Evolutionary conservation across 805 yeast species (phyloP).

Genomic region (Candida nitratophila): DNA sequence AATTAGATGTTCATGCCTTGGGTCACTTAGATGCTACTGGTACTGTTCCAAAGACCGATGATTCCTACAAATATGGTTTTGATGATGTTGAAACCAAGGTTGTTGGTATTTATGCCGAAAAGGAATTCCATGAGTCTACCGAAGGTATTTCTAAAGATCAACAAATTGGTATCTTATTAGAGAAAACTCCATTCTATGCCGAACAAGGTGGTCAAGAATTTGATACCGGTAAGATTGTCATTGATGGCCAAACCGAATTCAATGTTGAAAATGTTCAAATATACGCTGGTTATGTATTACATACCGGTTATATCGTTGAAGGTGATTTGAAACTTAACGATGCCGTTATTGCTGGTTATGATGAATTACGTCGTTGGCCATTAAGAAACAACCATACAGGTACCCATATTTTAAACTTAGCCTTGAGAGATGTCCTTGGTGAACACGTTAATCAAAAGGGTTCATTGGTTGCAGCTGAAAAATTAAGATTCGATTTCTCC

Average conservation of each 20-base stretch:
- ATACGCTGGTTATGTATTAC: slow-evolving; percentile 93
- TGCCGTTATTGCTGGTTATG: slow-evolving; percentile 76
- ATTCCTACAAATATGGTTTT: slow-evolving; percentile 64
- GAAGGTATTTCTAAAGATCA: slow-evolving; percentile 23
- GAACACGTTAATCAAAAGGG: slow-evolving; percentile 92
- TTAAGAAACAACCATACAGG: slow-evolving; percentile 97
- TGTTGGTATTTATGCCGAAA: slow-evolving; percentile 65
- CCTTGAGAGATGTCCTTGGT: slow-evolving; percentile 80
- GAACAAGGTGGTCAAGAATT: slow-evolving; percentile 99
- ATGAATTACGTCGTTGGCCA: slow-evolving; percentile 92
- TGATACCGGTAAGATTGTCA: slow-evolving; percentile 88
- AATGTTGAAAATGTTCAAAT: slow-evolving; percentile 86
- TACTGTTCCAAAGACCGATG: slow-evolving; percentile 73
- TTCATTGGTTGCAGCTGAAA: slow-evolving; percentile 92
- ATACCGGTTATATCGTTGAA: slow-evolving; percentile 79
- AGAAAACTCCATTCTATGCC: slow-evolving; percentile 92
- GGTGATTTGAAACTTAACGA: slow-evolving; percentile 68
- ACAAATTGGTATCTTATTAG: slow-evolving; percentile 69
- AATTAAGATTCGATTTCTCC: slow-evolving; percentile 92
- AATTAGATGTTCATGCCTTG: slow-evolving; percentile 87
- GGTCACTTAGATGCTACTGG: slow-evolving; percentile 58
- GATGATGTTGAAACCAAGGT: slow-evolving; percentile 65
- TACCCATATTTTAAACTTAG: slow-evolving; percentile 90
- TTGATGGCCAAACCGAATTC: slow-evolving; percentile 84
- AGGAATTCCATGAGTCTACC: slow-evolving; percentile 46